These are phyloP conservation scores for Xerocomellus chrysenteron DNA, from an alignment of 768 basidiomycete species.

Conservation along the genomic window DNA sequence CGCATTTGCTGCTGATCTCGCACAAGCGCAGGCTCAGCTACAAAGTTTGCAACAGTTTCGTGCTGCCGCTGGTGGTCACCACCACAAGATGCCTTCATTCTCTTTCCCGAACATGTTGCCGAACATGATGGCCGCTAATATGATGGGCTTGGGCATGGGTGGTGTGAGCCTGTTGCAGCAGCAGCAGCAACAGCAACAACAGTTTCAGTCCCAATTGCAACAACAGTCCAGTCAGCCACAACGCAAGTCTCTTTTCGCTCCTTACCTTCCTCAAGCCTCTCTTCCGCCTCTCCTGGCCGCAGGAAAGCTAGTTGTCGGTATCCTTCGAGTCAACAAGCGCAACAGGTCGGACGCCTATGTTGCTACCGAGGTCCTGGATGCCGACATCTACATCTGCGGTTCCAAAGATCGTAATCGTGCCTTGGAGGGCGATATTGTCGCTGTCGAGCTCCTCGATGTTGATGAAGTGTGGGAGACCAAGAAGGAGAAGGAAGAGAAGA, in stretches of 20 bases:
- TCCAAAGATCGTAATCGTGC: conserved; percentile 99
- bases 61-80: conserved; percentile 90
- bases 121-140: conserved; percentile 95
- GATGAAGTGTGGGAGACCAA: conserved; percentile 99
- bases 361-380: conserved; percentile 95
- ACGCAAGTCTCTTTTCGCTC: conserved; percentile 97
- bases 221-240: conserved; percentile 91
- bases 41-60: conserved; percentile 97
- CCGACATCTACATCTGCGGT: conserved; percentile 98
- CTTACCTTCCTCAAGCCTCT: conserved; percentile 96
- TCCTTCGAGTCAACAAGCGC: conserved; percentile 95
- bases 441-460: conserved; percentile 95
- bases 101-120: conserved; percentile 98
- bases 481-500: conserved; percentile 99
- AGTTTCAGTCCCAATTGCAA: conserved; percentile 93
- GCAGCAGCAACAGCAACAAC: conserved; percentile 68
- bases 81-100: conserved; percentile 96
- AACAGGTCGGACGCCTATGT: conserved; percentile 99
- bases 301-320: conserved; percentile 96
- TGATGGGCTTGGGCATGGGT: conserved; percentile 86
- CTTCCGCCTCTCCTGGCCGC: conserved; percentile 94
- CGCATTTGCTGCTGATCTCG: conserved; percentile 78
- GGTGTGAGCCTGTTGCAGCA: conserved; percentile 87
- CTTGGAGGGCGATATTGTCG: conserved; percentile 97
- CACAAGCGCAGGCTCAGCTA: conserved; percentile 95